Percentiles rank a stretch among this genome's conserved stretches.
phyloP scores from a whole-genome alignment of 2,329 filamentous ascomycete species.

The Zymoseptoria ardabiliae region DNA sequence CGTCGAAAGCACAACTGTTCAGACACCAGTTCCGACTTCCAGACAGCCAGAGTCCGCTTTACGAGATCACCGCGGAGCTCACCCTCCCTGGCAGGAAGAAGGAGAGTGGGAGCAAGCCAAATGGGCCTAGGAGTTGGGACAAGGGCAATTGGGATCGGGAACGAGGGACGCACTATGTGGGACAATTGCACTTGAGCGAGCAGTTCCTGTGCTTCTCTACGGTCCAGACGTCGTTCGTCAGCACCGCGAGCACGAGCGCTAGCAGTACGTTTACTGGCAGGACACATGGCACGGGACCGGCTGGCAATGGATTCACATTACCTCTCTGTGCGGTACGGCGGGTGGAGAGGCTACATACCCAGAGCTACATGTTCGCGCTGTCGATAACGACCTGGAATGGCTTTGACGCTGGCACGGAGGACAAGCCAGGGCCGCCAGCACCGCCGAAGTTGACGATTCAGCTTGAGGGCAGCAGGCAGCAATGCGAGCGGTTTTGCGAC shows the following conservation, averaged over 20 bases:
- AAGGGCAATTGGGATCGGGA: slow-evolving; percentile 58
- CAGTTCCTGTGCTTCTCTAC: slow-evolving; percentile 95
- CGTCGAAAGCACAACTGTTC: slow-evolving; percentile 87
- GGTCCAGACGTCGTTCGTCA: slow-evolving; percentile 77
- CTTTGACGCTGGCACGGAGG: slow-evolving; percentile 47
- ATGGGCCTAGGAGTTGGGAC: slow-evolving; percentile 46
- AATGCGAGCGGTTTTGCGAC: slow-evolving; percentile 94
- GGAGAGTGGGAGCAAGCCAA: slow-evolving; percentile 13
- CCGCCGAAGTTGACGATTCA: slow-evolving; percentile 89
- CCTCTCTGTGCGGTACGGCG: slow-evolving; percentile 85
- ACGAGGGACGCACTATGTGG: slow-evolving; percentile 63
- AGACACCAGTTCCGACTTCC: slow-evolving; percentile 95
- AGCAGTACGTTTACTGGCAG: slow-evolving; percentile 85
- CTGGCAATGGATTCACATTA: slow-evolving; percentile 91
- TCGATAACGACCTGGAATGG: slow-evolving; percentile 93
- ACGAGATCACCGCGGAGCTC: slow-evolving; percentile 94
- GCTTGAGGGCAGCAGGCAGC: slow-evolving; percentile 77
- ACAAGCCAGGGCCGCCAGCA: slow-evolving; percentile 42
- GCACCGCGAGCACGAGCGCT: slow-evolving; percentile 68
- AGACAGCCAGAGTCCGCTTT: slow-evolving; percentile 81
- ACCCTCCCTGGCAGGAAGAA: slow-evolving; percentile 65
- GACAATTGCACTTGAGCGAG: slow-evolving; percentile 89
- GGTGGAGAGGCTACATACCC: slow-evolving; percentile 87
- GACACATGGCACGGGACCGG: slow-evolving; percentile 85
- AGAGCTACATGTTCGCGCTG: slow-evolving; percentile 85